Base-by-base conservation (phyloP, 2,329 filamentous ascomycete genomes). In the Basipetospora chlamydospora region DNA sequence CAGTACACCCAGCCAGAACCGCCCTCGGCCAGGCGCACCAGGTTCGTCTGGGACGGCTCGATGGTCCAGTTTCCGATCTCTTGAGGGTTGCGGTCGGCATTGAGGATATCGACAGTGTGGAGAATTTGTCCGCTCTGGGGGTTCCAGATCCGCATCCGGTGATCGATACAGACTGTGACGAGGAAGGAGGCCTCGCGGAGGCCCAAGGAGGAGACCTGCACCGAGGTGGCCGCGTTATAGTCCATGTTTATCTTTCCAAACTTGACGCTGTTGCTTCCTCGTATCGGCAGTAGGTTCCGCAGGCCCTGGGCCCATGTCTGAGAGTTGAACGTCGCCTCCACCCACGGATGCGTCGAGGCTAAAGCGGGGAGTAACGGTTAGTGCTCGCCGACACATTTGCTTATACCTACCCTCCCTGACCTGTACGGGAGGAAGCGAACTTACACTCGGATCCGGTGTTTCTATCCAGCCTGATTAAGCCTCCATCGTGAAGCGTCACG, bases 71-170 rank as follows among this genome's bases (percentile, higher is more conserved):
- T 78, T n/a, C 70, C 66, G 16, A 70, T 58, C 37, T 87, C 81
- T 34, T 83, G 74, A 1, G 76, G 67, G 35, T 80, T 71, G 37
- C 73, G 58, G 22, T 70, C 62, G 15, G 77, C 68, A 46, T 80
- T 75, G 12, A 96, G 57, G 22, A 98, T 66, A 55, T 98, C 88
- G 46, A 75, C 76, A 5, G 79, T 77, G 39, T 76, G 74, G 5
- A 83, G 72, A 38, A 92, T 71, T 51, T 78, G 81, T 32, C 87
- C 87, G 26, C 73, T 82, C n/a, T 73, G 64, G 22, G 88, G 65
- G 50, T 93, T 90, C 88, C 90, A 96, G 26, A 90, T 77, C 49
- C 86, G 78, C 51, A 98, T 61, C 9, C 77, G 79, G 52, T 98
- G 87, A 47, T 98, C 87, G 41, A 98, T 64, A 43, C 82, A 90